Evolutionary conservation across 345 rosid genomes (phyloP), one percentile per base, ranked within the genome.

Genomic region (Eucalyptus fibrosa): DNA sequence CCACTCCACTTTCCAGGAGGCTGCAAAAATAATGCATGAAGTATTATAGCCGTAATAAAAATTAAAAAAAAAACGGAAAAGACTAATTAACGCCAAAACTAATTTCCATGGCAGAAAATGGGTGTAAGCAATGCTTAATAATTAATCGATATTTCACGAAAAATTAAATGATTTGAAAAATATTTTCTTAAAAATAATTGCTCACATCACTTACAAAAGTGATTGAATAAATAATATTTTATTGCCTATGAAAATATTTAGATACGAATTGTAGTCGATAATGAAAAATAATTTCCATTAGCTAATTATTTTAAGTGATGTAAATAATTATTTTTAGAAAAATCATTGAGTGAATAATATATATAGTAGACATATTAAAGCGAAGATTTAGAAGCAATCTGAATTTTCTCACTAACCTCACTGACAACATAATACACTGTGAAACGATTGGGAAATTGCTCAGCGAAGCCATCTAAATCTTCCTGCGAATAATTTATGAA

Each of bases 1-100:
- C 94, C 95, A 34, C 89, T 53, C 96, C 95, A 94, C n/a, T 26
- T 88, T 62, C 89, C 91, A 23, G 94, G 92, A 89, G 96, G 92
- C 91, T 90, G 47, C 24, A 55, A 56, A 59, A 37, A 12, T 42
- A 44, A 44, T 1, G 47, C 47, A 44, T 44, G 47, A 44, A 44
- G 47, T 44, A 44, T 44, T 8, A 44, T 44, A 44, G 47, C 47
- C 47, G 1, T 44, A 44, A 44, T 44, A 8, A 44, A 17, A 8
- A n/a, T n/a, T n/a, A n/a, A n/a, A 44, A 44, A 44, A 8, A 50
- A 10, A n/a, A n/a, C 8, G 32, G 67, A 12, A 13, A 62, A 12
- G 32, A 62, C 16, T 16, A 7, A 53, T 32, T 32, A 56, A 50
- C 47, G 53, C 26, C 21, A 26, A 17, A 55, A 59, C 14, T 28